phyloP scores from a whole-genome alignment of 495 filamentous ascomycete genomes.

The Tuber calosporum region DNA sequence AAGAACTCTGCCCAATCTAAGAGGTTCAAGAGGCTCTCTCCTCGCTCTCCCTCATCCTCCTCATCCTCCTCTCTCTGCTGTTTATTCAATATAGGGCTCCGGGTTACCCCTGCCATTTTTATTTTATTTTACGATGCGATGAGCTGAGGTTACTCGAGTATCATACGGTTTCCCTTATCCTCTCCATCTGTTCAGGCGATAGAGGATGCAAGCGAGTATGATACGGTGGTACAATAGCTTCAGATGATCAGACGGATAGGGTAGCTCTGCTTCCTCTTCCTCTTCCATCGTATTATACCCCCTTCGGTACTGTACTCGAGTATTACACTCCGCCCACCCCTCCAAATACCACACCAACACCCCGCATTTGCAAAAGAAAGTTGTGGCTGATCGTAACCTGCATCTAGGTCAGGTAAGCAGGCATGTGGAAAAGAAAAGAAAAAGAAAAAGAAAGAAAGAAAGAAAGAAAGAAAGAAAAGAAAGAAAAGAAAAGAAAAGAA shows the following conservation, averaged over 20 bases:
- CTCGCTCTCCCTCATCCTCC: neutral
- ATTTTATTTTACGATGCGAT: neutral
- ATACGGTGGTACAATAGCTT: neutral
- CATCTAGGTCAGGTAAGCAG: neutral
- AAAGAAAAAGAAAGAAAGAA: neutral
- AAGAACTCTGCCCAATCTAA: neutral
- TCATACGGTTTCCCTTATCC: slow-evolving; percentile 2
- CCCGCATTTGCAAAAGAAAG: neutral
- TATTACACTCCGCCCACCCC: neutral
- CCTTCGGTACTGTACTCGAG: too few species aligned
- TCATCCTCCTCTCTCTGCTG: neutral
- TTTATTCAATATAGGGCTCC: neutral
- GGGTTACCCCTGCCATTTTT: neutral
- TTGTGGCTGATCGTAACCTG: neutral
- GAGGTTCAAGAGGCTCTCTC: neutral
- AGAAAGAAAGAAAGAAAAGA: neutral
- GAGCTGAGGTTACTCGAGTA: neutral
- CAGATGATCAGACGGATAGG: neutral
- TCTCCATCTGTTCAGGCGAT: neutral
- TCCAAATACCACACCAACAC: neutral
- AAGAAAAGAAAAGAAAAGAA: neutral
- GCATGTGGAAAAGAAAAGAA: neutral
- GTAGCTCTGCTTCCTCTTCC: neutral
- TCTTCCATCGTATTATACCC: neutral
- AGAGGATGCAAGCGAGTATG: neutral